Percentiles rank a stretch among this genome's conserved stretches.
Evolutionary conservation across 164 flowering plant genomes (phyloP).

Genomic region (Berberis vulgaris): DNA sequence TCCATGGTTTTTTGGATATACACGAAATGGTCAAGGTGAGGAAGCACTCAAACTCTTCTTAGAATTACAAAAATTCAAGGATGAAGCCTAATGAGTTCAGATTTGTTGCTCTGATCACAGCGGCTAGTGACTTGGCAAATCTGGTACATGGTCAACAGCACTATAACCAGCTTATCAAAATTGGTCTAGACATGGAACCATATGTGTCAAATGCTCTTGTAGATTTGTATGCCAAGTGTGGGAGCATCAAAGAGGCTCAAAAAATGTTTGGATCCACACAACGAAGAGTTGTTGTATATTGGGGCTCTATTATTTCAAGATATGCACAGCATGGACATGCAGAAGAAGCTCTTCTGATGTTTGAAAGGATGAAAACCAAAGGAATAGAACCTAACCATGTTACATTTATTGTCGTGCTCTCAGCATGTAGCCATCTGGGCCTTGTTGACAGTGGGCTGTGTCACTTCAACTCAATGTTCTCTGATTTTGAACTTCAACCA

Average conservation of each 20-base stretch:
- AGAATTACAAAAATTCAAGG: constrained; percentile 25
- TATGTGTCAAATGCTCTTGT: constrained; percentile 53
- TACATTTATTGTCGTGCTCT: constrained; percentile 59
- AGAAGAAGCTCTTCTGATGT: constrained; percentile 40
- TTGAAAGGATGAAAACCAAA: constrained; percentile 31
- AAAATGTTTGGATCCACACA: constrained; percentile 26
- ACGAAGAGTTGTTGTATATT: constrained; percentile 46
- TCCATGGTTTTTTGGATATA: constrained; percentile 62
- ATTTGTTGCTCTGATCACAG: constrained; percentile 50
- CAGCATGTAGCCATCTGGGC: constrained; percentile 69
- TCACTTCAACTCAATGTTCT: constrained; percentile 40
- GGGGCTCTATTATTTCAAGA: constrained; percentile 65
- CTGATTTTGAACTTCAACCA: constrained; percentile 36
- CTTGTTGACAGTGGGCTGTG: constrained; percentile 44
- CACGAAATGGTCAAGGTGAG: constrained; percentile 45
- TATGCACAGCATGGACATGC: constrained; percentile 67
- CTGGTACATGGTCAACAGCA: constrained; percentile 48
- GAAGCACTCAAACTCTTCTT: constrained; percentile 46
- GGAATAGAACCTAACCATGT: constrained; percentile 54
- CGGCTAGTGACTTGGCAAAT: constrained; percentile 54
- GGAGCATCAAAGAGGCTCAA: constrained; percentile 48
- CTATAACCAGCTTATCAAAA: constrained; percentile 41
- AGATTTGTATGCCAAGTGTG: constrained; percentile 80
- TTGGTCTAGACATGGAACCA: constrained; percentile 37
- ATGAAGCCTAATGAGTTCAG: constrained; percentile 51